These are phyloP conservation scores for Fraxinus sp. DNA, from an alignment of 305 asterid genomes.

Conservation along the genomic window DNA sequence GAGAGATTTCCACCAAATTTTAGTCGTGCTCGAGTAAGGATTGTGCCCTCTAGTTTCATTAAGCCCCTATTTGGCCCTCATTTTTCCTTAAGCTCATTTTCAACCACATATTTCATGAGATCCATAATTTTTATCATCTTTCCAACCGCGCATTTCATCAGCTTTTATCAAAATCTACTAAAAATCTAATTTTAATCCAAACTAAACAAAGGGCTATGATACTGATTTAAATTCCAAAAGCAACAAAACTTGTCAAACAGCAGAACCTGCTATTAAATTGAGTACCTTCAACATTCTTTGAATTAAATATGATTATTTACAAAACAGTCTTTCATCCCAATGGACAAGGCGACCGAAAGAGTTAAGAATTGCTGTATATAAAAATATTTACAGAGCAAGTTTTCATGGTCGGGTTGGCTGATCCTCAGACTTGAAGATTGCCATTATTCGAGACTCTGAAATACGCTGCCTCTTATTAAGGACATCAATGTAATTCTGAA, in stretches of 20 bases:
- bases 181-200: background rate
- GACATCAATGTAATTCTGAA: slow-evolving; percentile 59
- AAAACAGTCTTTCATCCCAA: background rate
- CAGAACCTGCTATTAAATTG: background rate
- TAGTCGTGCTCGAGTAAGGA: background rate
- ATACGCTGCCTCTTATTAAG: slow-evolving; percentile 62
- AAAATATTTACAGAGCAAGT: background rate
- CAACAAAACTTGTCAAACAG: background rate
- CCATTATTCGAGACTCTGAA: slow-evolving; percentile 59
- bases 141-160: background rate
- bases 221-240: background rate
- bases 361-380: background rate
- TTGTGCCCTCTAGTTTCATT: background rate
- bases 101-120: background rate
- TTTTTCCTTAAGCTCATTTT: background rate
- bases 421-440: slow-evolving; percentile 49
- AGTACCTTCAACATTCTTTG: background rate
- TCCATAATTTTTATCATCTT: no score
- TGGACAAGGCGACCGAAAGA: background rate
- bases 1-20: background rate
- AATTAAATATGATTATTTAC: background rate
- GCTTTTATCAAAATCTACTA: background rate
- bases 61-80: background rate
- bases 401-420: slow-evolving; percentile 32
- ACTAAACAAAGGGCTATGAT: background rate